These are phyloP conservation scores for Paraphysoderma sedebokerense DNA, from an alignment of 371 early-diverging fungal species.

Conservation along the genomic window DNA sequence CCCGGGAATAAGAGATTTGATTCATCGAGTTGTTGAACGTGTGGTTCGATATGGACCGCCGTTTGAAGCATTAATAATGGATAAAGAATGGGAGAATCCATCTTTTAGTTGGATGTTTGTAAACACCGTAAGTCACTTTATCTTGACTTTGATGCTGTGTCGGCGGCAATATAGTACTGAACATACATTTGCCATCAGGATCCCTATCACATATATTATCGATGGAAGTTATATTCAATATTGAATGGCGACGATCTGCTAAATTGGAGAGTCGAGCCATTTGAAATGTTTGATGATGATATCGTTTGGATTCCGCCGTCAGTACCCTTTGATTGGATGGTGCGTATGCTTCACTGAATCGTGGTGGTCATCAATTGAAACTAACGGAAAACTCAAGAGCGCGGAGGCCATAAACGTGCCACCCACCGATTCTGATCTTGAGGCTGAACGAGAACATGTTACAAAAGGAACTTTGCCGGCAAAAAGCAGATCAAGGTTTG, in stretches of 20 bases:
- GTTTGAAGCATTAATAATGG: constrained; percentile 61
- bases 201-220: constrained; percentile 71
- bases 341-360: too few relatives aligned
- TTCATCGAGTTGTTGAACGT: constrained; percentile 77
- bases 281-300: constrained; percentile 73
- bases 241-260: constrained; percentile 61
- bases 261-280: constrained; percentile 60
- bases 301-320: constrained; percentile 76
- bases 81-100: constrained; percentile 40
- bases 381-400: background rate
- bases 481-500: too few relatives aligned
- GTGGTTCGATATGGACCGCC: constrained; percentile 50
- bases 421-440: background rate
- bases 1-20: constrained; percentile 30
- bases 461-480: background rate
- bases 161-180: background rate
- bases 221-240: constrained; percentile 82
- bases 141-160: background rate
- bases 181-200: background rate
- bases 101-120: constrained; percentile 53
- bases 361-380: background rate
- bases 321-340: constrained; percentile 44
- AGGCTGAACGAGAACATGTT: background rate
- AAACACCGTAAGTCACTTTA: constrained; percentile 28
- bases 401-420: background rate